These are phyloP conservation scores for Huntiella moniliformis DNA, from an alignment of 2,329 filamentous ascomycete species.

Conservation along the genomic window DNA sequence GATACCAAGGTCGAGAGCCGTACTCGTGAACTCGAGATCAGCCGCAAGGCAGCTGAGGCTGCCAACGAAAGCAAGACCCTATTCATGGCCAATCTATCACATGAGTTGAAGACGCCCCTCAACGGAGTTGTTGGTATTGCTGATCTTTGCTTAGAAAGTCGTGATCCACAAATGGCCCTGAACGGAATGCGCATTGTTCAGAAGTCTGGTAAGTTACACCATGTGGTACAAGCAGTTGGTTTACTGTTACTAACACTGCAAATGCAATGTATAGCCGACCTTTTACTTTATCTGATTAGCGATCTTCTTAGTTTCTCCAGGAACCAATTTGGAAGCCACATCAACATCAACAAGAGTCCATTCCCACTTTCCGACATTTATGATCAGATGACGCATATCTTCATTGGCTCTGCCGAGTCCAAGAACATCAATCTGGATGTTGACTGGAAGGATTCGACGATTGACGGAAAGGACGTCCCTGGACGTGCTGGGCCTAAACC, in stretches of 20 bases:
- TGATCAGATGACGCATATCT: constrained; percentile 67
- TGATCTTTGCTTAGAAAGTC: constrained; percentile 80
- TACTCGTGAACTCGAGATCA: constrained; percentile 69
- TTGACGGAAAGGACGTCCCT: neutral
- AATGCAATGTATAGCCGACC: constrained; percentile 29
- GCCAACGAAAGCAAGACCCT: constrained; percentile 94
- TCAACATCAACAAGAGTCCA: constrained; percentile 67
- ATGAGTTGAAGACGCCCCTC: constrained; percentile 77
- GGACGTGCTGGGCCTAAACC: neutral
- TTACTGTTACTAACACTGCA: constrained; percentile 5
- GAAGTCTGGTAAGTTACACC: constrained; percentile 39
- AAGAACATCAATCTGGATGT: constrained; percentile 56
- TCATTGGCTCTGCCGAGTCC: constrained; percentile 75
- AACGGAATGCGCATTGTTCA: constrained; percentile 75
- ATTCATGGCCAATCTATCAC: constrained; percentile 87
- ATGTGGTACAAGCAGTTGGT: neutral
- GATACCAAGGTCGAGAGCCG: constrained; percentile 71
- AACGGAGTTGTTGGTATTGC: constrained; percentile 94
- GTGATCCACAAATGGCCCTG: constrained; percentile 59
- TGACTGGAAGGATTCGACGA: constrained; percentile 28
- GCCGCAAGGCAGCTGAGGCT: constrained; percentile 82
- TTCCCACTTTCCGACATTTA: constrained; percentile 71
- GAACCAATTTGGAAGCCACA: constrained; percentile 76
- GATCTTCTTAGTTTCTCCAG: constrained; percentile 87
- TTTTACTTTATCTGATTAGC: constrained; percentile 69